Percentiles rank a stretch among this genome's conserved stretches.
phyloP scores from a whole-genome alignment of 768 basidiomycete genomes.

The Leccinum subtestaceum region DNA sequence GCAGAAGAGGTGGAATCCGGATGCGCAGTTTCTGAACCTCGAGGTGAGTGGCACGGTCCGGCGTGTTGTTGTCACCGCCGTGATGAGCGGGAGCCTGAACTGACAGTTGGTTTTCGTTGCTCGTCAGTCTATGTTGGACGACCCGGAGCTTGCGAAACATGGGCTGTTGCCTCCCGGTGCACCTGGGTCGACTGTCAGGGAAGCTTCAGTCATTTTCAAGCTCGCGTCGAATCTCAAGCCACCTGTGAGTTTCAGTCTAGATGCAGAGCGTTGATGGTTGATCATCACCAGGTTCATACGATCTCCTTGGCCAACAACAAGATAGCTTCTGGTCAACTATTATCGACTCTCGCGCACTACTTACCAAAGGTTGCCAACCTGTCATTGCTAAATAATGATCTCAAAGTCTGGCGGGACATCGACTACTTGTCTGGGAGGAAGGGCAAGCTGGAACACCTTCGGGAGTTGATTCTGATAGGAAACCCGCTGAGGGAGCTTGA shows the following conservation, averaged over 20 bases:
- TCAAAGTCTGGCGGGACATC: constrained; percentile 68
- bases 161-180: constrained; percentile 69
- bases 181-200: constrained; percentile 56
- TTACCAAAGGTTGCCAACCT: constrained; percentile 79
- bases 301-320: constrained; percentile 84
- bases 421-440: constrained; percentile 57
- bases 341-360: constrained; percentile 65
- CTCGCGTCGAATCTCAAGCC: constrained; percentile 77
- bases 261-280: background rate
- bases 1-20: constrained; percentile 66
- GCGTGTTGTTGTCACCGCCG: background rate
- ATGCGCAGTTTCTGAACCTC: constrained; percentile 71
- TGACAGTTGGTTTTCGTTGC: constrained; percentile 4
- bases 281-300: constrained; percentile 57
- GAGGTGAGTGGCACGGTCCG: constrained; percentile 52
- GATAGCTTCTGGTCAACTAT: constrained; percentile 53
- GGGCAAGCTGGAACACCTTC: constrained; percentile 58
- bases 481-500: constrained; percentile 73
- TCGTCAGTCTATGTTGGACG: constrained; percentile 70
- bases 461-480: constrained; percentile 71
- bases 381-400: constrained; percentile 74
- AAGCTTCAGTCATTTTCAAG: constrained; percentile 87
- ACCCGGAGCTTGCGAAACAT: constrained; percentile 71
- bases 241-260: constrained; percentile 42
- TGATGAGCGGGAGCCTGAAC: background rate